Evolutionary conservation across 257 asterid genomes (phyloP).

Genomic region (Solanum okadae): DNA sequence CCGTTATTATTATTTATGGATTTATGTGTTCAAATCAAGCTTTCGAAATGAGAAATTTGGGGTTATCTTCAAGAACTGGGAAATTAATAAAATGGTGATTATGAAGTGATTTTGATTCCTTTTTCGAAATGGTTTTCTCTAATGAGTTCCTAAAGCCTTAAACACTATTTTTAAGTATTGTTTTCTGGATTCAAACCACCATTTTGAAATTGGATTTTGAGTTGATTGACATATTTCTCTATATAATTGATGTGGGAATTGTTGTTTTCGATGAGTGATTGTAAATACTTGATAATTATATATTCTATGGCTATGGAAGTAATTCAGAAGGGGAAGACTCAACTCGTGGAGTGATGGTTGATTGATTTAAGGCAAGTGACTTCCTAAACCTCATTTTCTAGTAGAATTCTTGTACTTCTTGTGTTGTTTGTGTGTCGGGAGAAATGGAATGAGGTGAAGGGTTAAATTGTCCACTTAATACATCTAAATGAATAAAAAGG

Average conservation of each 20-base stretch:
- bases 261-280: neutral
- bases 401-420: neutral
- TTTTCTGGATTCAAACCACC: no score
- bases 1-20: no score
- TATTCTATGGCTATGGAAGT: neutral
- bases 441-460: neutral
- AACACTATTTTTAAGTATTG: no score
- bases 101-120: no score
- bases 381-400: neutral
- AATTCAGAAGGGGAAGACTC: neutral
- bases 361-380: neutral
- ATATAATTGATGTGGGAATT: neutral
- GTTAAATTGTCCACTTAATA: neutral
- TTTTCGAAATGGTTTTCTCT: neutral
- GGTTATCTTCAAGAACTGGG: neutral
- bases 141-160: neutral
- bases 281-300: neutral
- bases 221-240: neutral
- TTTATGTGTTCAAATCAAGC: no score
- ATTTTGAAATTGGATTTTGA: neutral
- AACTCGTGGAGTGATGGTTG: neutral
- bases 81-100: neutral
- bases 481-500: neutral
- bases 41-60: neutral
- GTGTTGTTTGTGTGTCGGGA: neutral